phyloP scores from a whole-genome alignment of 176 grass and related monocot genomes.

The Olyra latifolia region DNA sequence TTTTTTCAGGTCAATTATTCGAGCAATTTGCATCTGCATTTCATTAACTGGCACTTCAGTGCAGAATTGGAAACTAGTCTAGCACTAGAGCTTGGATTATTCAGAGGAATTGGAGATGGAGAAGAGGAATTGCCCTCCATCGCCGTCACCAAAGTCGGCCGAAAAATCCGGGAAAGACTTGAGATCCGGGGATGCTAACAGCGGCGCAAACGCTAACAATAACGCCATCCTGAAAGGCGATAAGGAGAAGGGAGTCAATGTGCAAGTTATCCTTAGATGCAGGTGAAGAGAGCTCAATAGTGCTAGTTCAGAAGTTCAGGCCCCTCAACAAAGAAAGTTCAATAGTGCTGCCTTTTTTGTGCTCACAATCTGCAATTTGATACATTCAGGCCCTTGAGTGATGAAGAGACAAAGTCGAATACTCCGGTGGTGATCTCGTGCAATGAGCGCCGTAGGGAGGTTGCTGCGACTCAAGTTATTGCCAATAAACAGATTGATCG shows the following conservation, averaged over 20 bases:
- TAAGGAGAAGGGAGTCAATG: slow-evolving; percentile 97
- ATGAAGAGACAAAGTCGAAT: slow-evolving; percentile 81
- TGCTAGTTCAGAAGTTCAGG: slow-evolving; percentile 26
- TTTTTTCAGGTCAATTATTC: slow-evolving; percentile 20
- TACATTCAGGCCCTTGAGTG: slow-evolving; percentile 75
- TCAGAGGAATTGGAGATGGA: slow-evolving; percentile 48
- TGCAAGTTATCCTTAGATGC: slow-evolving; percentile 98
- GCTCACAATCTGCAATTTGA: slow-evolving; percentile 25
- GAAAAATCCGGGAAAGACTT: slow-evolving; percentile 78
- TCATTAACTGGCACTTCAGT: slow-evolving; percentile 20
- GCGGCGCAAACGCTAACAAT: slow-evolving; percentile 39
- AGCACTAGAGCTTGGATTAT: slow-evolving; percentile 21
- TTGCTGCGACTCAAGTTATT: slow-evolving; percentile 85
- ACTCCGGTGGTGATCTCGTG: slow-evolving; percentile 93
- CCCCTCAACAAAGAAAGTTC: background rate
- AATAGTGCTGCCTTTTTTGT: slow-evolving; percentile 28
- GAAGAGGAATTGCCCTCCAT: slow-evolving; percentile 55
- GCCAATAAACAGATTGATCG: slow-evolving; percentile 98
- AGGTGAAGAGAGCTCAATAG: slow-evolving; percentile 46
- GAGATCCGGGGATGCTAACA: slow-evolving; percentile 72
- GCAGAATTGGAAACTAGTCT: slow-evolving; percentile 10
- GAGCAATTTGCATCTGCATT: slow-evolving; percentile 24
- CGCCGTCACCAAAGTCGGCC: slow-evolving; percentile 75
- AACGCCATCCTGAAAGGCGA: slow-evolving; percentile 59
- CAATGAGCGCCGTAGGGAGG: slow-evolving; percentile 80